A percentile compares a stretch with the other conserved stretches of the same genome.
phyloP scores from a whole-genome alignment of 192 early-diverging fungal genomes.

The Ramicandelaber brevisporus region DNA sequence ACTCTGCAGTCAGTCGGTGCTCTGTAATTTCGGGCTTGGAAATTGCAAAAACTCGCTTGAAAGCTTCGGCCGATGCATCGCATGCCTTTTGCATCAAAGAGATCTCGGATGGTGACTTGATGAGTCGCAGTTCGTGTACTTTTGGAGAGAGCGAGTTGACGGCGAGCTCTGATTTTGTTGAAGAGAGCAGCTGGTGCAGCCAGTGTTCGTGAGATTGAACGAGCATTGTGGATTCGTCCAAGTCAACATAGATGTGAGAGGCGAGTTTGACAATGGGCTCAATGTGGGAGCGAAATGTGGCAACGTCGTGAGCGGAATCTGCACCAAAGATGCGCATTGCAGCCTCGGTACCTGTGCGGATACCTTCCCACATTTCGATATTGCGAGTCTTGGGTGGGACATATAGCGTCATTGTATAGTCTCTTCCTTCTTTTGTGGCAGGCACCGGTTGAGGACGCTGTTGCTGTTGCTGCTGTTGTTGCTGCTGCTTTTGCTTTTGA shows the following conservation, averaged over 20 bases:
- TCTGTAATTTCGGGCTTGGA: constrained; percentile 47
- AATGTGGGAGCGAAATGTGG: constrained; percentile 6
- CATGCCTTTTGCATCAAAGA: constrained; percentile 51
- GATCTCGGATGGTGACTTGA: constrained; percentile 58
- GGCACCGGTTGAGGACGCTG: not conserved
- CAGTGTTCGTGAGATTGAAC: not conserved
- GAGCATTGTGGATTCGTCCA: not conserved
- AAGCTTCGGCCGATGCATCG: constrained; percentile 49
- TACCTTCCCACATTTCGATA: constrained; percentile 81
- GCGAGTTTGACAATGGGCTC: not conserved
- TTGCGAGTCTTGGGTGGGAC: constrained; percentile 45
- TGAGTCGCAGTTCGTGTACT: constrained; percentile 42
- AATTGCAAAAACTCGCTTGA: constrained; percentile 49
- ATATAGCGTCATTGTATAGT: constrained; percentile 70
- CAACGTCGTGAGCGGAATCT: constrained; percentile 25
- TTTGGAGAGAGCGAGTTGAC: constrained; percentile 24
- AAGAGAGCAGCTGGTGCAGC: constrained; percentile 1
- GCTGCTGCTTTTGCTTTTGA: too few species aligned
- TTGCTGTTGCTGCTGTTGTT: not conserved
- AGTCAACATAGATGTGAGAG: constrained; percentile 5
- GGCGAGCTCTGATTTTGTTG: constrained; percentile 8
- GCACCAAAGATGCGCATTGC: constrained; percentile 55
- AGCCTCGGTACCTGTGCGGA: constrained; percentile 54
- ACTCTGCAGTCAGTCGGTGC: constrained; percentile 40
- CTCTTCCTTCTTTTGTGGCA: constrained; percentile 19